Conservation (phyloP, 345 rosid genomes). For the Clarkia xantiana region DNA sequence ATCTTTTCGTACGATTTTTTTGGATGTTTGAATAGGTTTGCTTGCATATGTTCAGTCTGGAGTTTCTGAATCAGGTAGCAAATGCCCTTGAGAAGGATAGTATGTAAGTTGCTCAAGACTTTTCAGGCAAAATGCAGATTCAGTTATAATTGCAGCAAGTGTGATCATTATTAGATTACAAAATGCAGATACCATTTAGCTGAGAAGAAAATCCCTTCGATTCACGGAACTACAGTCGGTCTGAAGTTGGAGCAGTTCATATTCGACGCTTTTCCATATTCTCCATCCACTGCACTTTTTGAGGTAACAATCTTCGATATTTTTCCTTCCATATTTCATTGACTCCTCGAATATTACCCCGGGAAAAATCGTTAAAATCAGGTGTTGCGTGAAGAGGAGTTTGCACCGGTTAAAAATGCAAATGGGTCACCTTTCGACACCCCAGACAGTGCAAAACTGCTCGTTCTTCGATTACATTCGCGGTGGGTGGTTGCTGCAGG, state of each 20-base stretch:
- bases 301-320: constrained; percentile 36
- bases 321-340: neutral
- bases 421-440: constrained; percentile 87
- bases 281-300: constrained; percentile 92
- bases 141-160: neutral
- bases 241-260: constrained; percentile 82
- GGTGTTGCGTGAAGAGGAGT: constrained; percentile 92
- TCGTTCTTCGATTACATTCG: constrained; percentile 66
- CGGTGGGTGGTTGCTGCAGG: constrained; percentile 99
- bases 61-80: constrained; percentile 89
- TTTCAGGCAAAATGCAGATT: neutral
- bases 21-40: constrained; percentile 47
- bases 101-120: constrained; percentile 31
- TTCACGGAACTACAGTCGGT: constrained; percentile 69
- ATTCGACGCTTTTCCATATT: constrained; percentile 95
- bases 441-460: constrained; percentile 87
- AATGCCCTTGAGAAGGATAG: constrained; percentile 92
- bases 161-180: neutral
- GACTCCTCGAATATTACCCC: neutral
- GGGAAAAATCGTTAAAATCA: constrained; percentile 5
- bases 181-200: constrained; percentile 76
- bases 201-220: constrained; percentile 84
- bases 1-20: neutral
- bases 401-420: constrained; percentile 92
- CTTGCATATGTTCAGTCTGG: constrained; percentile 92